These are phyloP conservation scores for Geotrichum histeridarum DNA, from an alignment of 1,139 yeast species.

Conservation along the genomic window DNA sequence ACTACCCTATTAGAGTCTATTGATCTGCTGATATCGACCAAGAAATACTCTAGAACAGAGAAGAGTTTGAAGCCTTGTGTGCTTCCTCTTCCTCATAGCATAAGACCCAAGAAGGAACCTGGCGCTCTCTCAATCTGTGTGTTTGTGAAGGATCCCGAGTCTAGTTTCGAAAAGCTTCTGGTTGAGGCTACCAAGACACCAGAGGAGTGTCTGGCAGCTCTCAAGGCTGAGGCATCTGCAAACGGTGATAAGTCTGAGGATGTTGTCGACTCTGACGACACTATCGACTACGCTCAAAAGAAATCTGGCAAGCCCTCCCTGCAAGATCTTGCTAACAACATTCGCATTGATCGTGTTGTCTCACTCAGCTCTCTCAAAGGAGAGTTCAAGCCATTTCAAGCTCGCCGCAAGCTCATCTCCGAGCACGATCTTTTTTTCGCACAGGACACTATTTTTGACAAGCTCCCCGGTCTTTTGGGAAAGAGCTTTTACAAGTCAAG, in stretches of 20 bases:
- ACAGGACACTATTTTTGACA: conserved; percentile 67
- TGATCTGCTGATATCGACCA: conserved; percentile 58
- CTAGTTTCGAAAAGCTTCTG: conserved; percentile 3
- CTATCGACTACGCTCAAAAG: conserved; percentile 8
- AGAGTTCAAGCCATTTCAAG: conserved; percentile 43
- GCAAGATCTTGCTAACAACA: conserved; percentile 15
- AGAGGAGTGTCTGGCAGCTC: conserved; percentile 55
- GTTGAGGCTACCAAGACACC: conserved; percentile 15
- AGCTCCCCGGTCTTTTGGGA: conserved; percentile 79
- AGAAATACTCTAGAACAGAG: conserved; percentile 57
- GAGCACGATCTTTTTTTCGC: conserved; percentile 58
- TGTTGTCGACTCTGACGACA: conserved; percentile 9
- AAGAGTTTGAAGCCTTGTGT: conserved; percentile 70
- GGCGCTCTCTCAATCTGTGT: conserved; percentile 50
- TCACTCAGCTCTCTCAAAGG: conserved; percentile 43
- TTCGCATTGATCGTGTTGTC: conserved; percentile 33
- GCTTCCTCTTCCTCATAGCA: conserved; percentile 50
- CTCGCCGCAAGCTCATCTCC: conserved; percentile 38
- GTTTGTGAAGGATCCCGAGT: conserved; percentile 62
- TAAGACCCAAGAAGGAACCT: conserved; percentile 39
- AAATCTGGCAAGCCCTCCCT: conserved; percentile 13
- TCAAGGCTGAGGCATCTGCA: conserved; percentile 45
- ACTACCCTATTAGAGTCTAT: conserved; percentile 32
- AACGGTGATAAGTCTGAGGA: conserved; percentile 4
- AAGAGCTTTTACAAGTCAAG: conserved; percentile 62